Evolutionary conservation across 169 alveolate species (phyloP).

Genomic region (Cyclospora cayetanensis): DNA sequence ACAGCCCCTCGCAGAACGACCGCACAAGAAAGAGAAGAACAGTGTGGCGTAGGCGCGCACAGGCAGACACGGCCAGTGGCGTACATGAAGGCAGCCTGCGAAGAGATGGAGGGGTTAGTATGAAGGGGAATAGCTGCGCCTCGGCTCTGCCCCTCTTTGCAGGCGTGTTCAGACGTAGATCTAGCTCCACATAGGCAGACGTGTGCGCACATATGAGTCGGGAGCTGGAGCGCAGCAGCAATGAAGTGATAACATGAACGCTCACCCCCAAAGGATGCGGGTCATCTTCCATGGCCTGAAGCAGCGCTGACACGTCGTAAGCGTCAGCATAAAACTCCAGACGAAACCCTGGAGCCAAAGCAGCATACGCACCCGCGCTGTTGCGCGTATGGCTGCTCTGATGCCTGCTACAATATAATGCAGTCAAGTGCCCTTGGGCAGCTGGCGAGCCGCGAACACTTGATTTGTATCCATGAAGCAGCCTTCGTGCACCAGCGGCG

Average conservation of each 20-base stretch:
- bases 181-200: too few species aligned
- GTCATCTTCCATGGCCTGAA: conserved; percentile 19
- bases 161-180: not conserved
- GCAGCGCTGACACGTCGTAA: conserved; percentile 58
- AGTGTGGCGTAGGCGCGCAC: too few species aligned
- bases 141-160: not conserved
- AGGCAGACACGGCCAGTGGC: too few species aligned
- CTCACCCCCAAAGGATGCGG: conserved; percentile 64
- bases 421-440: not conserved
- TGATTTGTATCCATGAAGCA: not conserved
- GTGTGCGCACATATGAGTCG: not conserved
- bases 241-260: not conserved
- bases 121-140: too few species aligned
- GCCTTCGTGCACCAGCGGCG: not conserved
- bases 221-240: not conserved
- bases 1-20: too few species aligned
- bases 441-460: not conserved
- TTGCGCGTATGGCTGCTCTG: not conserved
- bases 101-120: too few species aligned
- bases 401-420: not conserved
- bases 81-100: too few species aligned
- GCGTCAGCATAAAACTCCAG: conserved; percentile 72
- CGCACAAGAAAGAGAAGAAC: too few species aligned
- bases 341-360: conserved; percentile 62
- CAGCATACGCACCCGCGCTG: not conserved